Percentiles rank a stretch among this genome's conserved stretches.
phyloP scores from a whole-genome alignment of 1,284 basidiomycete genomes.

The Ceratobasidium sp. region DNA sequence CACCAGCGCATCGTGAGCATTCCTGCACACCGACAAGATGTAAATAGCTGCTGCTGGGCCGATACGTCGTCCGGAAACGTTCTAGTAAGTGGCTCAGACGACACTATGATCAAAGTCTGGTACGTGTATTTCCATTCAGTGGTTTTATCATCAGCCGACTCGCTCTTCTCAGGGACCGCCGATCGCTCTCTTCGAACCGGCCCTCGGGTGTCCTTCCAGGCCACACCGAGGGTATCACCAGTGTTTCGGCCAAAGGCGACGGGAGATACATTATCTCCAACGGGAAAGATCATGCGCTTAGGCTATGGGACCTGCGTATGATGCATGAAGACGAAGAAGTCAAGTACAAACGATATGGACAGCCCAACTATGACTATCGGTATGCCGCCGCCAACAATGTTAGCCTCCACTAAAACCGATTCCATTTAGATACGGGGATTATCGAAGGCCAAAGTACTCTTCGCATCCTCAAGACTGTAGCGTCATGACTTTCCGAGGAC shows the following conservation, averaged over 20 bases:
- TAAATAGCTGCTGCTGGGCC: slow-evolving; percentile 97
- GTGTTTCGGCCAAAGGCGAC: slow-evolving; percentile 86
- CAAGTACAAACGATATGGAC: slow-evolving; percentile 62
- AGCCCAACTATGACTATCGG: slow-evolving; percentile 81
- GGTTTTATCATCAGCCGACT: neutral
- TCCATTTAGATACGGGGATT: slow-evolving; percentile 61
- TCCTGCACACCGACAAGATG: slow-evolving; percentile 84
- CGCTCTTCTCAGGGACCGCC: slow-evolving; percentile 78
- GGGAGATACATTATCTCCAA: slow-evolving; percentile 97
- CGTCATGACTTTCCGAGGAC: slow-evolving; percentile 95
- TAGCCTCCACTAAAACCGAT: neutral
- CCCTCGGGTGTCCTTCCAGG: slow-evolving; percentile 93
- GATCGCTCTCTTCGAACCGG: slow-evolving; percentile 80
- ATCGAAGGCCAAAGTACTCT: slow-evolving; percentile 65
- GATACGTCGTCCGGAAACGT: slow-evolving; percentile 92
- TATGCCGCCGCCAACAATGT: slow-evolving; percentile 49
- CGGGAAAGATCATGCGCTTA: slow-evolving; percentile 92
- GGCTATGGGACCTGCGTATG: slow-evolving; percentile 93
- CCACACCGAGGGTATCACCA: slow-evolving; percentile 93
- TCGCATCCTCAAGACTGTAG: slow-evolving; percentile 88
- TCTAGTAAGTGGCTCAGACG: slow-evolving; percentile 92
- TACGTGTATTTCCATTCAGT: slow-evolving; percentile 49
- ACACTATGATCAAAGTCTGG: slow-evolving; percentile 95
- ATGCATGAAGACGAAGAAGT: slow-evolving; percentile 83
- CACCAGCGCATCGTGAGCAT: slow-evolving; percentile 83